These are phyloP conservation scores for Lentinus tigrinus DNA, from an alignment of 768 basidiomycete species.

Conservation along the genomic window DNA sequence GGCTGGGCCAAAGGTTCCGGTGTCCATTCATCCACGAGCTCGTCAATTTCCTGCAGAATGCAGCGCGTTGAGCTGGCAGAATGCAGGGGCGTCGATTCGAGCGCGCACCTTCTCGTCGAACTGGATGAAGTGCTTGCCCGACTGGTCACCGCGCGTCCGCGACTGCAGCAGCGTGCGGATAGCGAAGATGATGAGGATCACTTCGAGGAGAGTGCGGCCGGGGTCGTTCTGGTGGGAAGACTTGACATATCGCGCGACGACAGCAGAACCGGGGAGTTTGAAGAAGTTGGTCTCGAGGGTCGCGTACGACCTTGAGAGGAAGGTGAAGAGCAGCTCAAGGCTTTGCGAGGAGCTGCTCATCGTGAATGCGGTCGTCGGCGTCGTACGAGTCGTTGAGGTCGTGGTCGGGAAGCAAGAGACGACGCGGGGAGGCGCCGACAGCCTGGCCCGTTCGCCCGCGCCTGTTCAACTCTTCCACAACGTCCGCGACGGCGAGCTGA, in stretches of 20 bases:
- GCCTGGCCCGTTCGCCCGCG: background rate
- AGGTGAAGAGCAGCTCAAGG: conserved; percentile 56
- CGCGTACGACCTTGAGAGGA: conserved; percentile 61
- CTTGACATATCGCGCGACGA: conserved; percentile 87
- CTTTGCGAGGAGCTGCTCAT: conserved; percentile 39
- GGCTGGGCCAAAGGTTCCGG: conserved; percentile 81
- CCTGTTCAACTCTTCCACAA: conserved; percentile 7
- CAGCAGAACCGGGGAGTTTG: conserved; percentile 77
- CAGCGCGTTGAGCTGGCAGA: background rate
- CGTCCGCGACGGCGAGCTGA: conserved; percentile 30
- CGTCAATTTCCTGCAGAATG: conserved; percentile 83
- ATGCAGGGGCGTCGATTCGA: background rate
- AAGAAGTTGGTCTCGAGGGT: conserved; percentile 67
- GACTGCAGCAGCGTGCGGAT: conserved; percentile 88
- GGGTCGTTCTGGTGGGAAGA: conserved; percentile 97
- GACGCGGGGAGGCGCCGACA: conserved; percentile 13
- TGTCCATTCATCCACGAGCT: conserved; percentile 92
- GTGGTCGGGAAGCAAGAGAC: conserved; percentile 4
- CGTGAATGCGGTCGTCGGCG: conserved; percentile 14
- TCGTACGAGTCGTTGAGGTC: background rate
- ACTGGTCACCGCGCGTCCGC: conserved; percentile 81
- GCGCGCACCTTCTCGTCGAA: conserved; percentile 82
- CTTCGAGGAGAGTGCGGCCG: conserved; percentile 84
- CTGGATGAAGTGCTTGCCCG: conserved; percentile 85
- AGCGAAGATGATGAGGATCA: conserved; percentile 85